A percentile compares a stretch with the other conserved stretches of the same genome.
These are phyloP conservation scores for Melaleuca quinquenervia DNA, from an alignment of 345 rosid species.

Conservation along the genomic window DNA sequence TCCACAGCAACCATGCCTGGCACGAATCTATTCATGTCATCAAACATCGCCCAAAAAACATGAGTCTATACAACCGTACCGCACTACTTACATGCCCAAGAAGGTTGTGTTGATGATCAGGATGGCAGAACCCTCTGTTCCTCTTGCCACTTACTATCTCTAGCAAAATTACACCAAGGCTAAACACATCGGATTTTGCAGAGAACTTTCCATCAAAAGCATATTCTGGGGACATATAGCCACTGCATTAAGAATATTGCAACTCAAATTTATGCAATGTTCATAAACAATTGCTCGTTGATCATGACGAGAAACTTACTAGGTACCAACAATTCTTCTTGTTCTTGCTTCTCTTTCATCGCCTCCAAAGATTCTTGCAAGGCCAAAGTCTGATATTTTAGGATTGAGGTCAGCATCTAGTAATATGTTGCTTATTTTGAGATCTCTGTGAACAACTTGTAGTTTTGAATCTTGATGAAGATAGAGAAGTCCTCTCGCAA, in stretches of 20 bases:
- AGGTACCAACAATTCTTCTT: not conserved
- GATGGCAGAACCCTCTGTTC: constrained; percentile 28
- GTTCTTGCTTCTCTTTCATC: not conserved
- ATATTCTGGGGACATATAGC: not conserved
- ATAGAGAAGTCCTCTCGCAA: not conserved
- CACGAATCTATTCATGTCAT: not conserved
- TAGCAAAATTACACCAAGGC: not conserved
- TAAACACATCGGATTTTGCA: not conserved
- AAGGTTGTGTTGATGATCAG: constrained; percentile 7
- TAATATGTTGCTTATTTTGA: not conserved
- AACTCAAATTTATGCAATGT: not conserved
- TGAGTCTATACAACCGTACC: not conserved
- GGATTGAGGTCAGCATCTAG: not conserved
- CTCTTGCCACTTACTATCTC: constrained; percentile 33
- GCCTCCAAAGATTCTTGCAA: not conserved
- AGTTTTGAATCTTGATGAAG: not conserved
- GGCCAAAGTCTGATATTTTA: not conserved
- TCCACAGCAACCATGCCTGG: constrained; percentile 20
- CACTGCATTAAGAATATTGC: not conserved
- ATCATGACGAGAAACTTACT: not conserved
- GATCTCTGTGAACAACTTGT: not conserved
- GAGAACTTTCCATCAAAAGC: not conserved
- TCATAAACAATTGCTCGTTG: not conserved
- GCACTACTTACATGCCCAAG: constrained; percentile 5
- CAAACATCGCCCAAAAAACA: not conserved